Evolutionary conservation across 2,329 filamentous ascomycete genomes (phyloP), one percentile per base, ranked within the genome.

Genomic region (Triangularia setosa): DNA sequence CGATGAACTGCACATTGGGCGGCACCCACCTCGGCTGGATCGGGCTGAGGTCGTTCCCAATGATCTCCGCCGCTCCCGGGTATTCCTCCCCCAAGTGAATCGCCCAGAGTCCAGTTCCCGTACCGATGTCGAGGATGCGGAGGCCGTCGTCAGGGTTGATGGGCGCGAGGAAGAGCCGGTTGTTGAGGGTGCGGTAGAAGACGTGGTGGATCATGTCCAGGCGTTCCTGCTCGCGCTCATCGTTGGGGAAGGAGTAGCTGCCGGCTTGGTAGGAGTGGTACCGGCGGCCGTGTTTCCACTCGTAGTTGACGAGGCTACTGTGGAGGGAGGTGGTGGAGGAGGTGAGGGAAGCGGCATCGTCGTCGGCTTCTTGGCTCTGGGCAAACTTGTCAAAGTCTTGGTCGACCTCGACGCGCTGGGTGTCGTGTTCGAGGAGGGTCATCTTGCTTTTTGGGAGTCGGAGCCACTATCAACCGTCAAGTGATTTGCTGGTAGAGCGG

Each of bases 1-100:
- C 78, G 71, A 86, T 82, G 74, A 85, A 86, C 69, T 81, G 84
- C 33, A 85, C 81, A 64, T 86, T 87, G 68, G 81, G 80, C 2
- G 84, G 84, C 11, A 83, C 81, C 35, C 79, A 79, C 14, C 64
- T 24, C 27, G 81, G 81, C 69, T 85, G 83, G 58, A 86, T 83
- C 62, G 84, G 83, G 11, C 83, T 81, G 61, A 85, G 84, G 67
- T 86, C 84, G 53, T 82, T 84, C 23, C 52, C 52, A 7, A 54
- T 54, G 24, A 54, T 27, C 52, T 54, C 48, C 23, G 6, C 5
- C 5, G 78, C 73, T 67, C 76, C 71, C 2, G 82, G 82, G 69
- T 78, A 81, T 18, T 76, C 65, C 70, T 85, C 83, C n/a, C 81
- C 83, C 75, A 86, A 81, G 64, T 79, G 79, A 62, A 80, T 79